These are phyloP conservation scores for Dioszegia aurantiaca DNA, from an alignment of 768 basidiomycete species.

Conservation along the genomic window DNA sequence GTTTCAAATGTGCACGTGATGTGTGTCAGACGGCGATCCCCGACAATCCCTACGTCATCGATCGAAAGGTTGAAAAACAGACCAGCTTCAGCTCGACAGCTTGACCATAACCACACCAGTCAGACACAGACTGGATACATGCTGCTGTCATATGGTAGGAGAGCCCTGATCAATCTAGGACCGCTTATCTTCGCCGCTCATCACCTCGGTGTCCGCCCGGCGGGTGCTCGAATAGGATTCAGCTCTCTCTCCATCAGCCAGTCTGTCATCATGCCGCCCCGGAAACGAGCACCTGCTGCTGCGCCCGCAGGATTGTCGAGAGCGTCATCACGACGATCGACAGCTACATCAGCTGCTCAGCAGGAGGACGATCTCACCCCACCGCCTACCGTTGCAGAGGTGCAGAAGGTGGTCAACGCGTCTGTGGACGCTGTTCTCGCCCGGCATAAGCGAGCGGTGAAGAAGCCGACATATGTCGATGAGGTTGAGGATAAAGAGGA, in stretches of 20 bases:
- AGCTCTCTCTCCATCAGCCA: background rate
- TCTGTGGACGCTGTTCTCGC: background rate
- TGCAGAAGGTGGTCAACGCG: background rate
- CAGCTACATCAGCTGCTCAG: background rate
- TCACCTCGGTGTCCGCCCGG: too few relatives aligned
- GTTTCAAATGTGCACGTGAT: too few relatives aligned
- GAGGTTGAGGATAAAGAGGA: background rate
- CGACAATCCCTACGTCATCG: background rate
- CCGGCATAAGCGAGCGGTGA: background rate
- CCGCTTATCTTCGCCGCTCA: too few relatives aligned
- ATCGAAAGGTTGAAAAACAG: too few relatives aligned
- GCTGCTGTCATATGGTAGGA: background rate
- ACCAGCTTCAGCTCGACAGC: too few relatives aligned
- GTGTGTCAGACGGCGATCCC: too few relatives aligned
- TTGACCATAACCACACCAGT: too few relatives aligned
- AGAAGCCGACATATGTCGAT: constrained; percentile 6
- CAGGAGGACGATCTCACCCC: constrained; percentile 7
- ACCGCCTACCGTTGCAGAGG: background rate
- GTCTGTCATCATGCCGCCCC: constrained; percentile 4
- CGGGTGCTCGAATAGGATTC: too few relatives aligned
- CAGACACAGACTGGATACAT: too few relatives aligned
- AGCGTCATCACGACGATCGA: background rate
- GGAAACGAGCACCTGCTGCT: background rate
- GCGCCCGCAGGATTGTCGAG: background rate
- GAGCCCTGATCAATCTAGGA: too few relatives aligned